Evolutionary conservation across 768 basidiomycete genomes (phyloP), one percentile per base, ranked within the genome.

Genomic region (Hydnomerulius pinastri): DNA sequence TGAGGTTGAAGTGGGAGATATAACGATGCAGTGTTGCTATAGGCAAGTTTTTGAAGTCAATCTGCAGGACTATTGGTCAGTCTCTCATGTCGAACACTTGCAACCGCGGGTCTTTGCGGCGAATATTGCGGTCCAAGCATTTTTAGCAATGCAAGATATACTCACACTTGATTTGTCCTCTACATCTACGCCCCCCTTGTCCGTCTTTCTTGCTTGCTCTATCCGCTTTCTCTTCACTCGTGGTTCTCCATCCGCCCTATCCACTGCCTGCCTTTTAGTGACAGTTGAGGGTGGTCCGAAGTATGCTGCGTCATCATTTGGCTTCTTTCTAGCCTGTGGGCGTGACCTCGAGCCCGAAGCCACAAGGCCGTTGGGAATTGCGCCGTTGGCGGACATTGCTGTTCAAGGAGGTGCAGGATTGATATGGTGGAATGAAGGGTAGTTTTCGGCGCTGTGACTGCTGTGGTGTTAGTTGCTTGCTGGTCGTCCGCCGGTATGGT

Each of bases 41-140:
- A n/a, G 90, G 80, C 72, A 92, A 75, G 57, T 81, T 81, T 38
- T 76, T 73, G 64, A 92, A 91, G 62, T 92, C 87, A 57, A 92
- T 79, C 90, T 92, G 66, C 29, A 21, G 38, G 33, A 48, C 6
- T 54, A 46, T 46, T 38, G 35, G 48, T 57, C 52, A 61, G 59
- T 54, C 30, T 38, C 18, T 17, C 20, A 6, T 35, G 43, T 35
- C 46, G 30, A 18, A 42, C 36, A 27, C 51, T 20, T n/a, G n/a
- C n/a, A 28, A 17, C 17, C 9, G 8, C 18, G 21, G 18, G 28
- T 29, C 17, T 18, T 25, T 5, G 33, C 15, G n/a, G 3, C 17
- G 33, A n/a, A 33, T 6, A 33, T 15, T 17, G n/a, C 6, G 6
- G 33, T 17, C 17, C 32, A 13, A 35, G 27, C 23, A n/a, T n/a